Evolutionary conservation across 2,329 filamentous ascomycete species (phyloP).

Genomic region (Huntiella moniliformis): DNA sequence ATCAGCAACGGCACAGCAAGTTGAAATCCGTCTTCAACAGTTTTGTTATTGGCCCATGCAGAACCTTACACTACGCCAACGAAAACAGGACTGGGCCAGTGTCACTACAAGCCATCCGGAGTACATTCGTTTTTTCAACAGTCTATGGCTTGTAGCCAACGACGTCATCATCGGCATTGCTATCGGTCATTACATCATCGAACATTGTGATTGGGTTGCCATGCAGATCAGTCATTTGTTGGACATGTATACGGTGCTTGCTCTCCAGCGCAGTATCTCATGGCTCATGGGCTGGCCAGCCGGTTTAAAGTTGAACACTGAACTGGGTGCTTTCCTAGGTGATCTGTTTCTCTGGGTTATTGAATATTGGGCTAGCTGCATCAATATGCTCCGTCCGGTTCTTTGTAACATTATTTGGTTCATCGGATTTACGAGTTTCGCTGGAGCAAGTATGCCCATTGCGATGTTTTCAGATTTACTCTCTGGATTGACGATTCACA

Average conservation of each 20-base stretch:
- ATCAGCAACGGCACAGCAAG: slow-evolving; percentile 88
- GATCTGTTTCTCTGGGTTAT: slow-evolving; percentile 97
- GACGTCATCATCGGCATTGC: slow-evolving; percentile 98
- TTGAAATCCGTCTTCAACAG: slow-evolving; percentile 90
- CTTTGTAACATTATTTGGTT: slow-evolving; percentile 80
- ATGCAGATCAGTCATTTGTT: slow-evolving; percentile 59
- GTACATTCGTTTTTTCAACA: slow-evolving; percentile 98
- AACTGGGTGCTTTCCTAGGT: slow-evolving; percentile 82
- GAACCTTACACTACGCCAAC: slow-evolving; percentile 73
- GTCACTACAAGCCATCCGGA: slow-evolving; percentile 90
- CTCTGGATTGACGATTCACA: slow-evolving; percentile 80
- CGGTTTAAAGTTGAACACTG: slow-evolving; percentile 84
- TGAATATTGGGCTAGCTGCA: slow-evolving; percentile 83
- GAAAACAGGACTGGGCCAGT: slow-evolving; percentile 86
- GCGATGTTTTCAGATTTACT: slow-evolving; percentile 87
- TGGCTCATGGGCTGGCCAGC: slow-evolving; percentile 96
- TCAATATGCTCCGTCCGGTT: slow-evolving; percentile 56
- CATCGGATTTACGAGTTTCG: slow-evolving; percentile 87
- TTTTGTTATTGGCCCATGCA: slow-evolving; percentile 99
- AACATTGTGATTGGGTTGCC: slow-evolving; percentile 75
- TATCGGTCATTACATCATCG: slow-evolving; percentile 87
- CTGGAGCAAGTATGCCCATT: slow-evolving; percentile 90
- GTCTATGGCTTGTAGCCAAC: slow-evolving; percentile 93
- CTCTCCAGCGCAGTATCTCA: slow-evolving; percentile 69
- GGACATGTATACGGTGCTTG: slow-evolving; percentile 68